Evolutionary conservation across 2,329 filamentous ascomycete genomes (phyloP).

Genomic region (Penicillium sp.): DNA sequence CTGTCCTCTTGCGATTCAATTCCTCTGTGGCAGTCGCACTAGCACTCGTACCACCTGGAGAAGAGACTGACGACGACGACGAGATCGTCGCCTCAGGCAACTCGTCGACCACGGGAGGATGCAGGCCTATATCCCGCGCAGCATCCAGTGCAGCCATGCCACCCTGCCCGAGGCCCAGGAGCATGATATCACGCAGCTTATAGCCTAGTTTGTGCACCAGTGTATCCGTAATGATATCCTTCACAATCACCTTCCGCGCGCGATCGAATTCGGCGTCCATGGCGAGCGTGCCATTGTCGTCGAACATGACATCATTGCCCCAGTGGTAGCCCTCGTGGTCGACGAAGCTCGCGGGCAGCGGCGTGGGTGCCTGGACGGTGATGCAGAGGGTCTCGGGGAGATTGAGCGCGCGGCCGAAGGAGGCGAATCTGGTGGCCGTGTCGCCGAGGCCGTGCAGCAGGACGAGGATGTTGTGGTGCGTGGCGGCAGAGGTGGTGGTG

Average conservation of each 20-base stretch:
- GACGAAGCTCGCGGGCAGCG: constrained; percentile 64
- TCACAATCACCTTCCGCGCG: constrained; percentile 46
- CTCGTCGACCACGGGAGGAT: constrained; percentile 5
- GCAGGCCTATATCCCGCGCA: constrained; percentile 42
- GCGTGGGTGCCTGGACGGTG: constrained; percentile 66
- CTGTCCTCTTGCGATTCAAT: constrained; percentile 13
- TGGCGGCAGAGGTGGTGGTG: constrained; percentile 45
- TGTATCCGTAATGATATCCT: constrained; percentile 49
- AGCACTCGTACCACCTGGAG: not conserved
- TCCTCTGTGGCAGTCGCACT: not conserved
- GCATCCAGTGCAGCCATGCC: constrained; percentile 59
- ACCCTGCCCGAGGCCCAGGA: constrained; percentile 67
- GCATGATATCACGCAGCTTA: constrained; percentile 55
- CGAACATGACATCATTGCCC: constrained; percentile 62
- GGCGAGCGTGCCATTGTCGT: constrained; percentile 55
- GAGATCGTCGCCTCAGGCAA: constrained; percentile 2
- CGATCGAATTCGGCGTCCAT: constrained; percentile 59
- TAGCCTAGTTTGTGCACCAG: constrained; percentile 59
- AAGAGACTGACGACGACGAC: not conserved
- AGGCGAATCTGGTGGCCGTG: constrained; percentile 63
- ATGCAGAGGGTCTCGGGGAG: constrained; percentile 76
- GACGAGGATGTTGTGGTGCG: constrained; percentile 71
- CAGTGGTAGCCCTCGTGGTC: constrained; percentile 57
- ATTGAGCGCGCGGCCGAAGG: constrained; percentile 63
- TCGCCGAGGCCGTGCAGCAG: constrained; percentile 85